Percentiles rank a stretch among this genome's conserved stretches.
Evolutionary conservation across 2,329 filamentous ascomycete genomes (phyloP).

Genomic region (Aspergillus quadricinctus): DNA sequence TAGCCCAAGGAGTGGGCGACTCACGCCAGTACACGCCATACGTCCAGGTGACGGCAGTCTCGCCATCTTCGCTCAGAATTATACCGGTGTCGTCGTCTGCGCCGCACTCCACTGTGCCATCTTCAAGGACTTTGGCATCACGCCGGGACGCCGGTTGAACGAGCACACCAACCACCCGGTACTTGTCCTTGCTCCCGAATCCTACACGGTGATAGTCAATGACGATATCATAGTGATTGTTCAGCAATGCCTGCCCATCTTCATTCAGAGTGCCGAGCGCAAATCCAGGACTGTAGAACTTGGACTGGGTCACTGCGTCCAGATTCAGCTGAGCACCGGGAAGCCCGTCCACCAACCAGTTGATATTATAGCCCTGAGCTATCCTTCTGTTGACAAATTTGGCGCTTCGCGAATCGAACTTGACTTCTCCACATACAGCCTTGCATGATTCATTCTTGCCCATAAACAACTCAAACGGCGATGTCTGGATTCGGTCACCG

Average conservation of each 20-base stretch:
- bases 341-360: conserved; percentile 92
- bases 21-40: conserved; percentile 89
- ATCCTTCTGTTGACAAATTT: conserved; percentile 82
- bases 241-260: conserved; percentile 59
- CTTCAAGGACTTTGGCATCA: conserved; percentile 50
- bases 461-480: conserved; percentile 87
- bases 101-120: conserved; percentile 60
- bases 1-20: conserved; percentile 86
- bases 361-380: conserved; percentile 80
- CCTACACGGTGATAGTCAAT: conserved; percentile 86
- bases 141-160: conserved; percentile 74
- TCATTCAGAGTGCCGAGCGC: conserved; percentile 61
- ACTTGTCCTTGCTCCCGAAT: conserved; percentile 54
- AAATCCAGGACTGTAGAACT: conserved; percentile 91
- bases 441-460: conserved; percentile 83
- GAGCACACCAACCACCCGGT: conserved; percentile 85
- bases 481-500: conserved; percentile 95
- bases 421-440: conserved; percentile 64
- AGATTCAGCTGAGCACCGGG: conserved; percentile 80
- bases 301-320: conserved; percentile 69
- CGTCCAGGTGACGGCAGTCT: conserved; percentile 73
- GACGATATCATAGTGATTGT: conserved; percentile 94
- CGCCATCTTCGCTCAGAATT: conserved; percentile 59
- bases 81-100: conserved; percentile 51
- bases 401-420: conserved; percentile 62